These are phyloP conservation scores for Didymella exigua DNA, from an alignment of 2,329 filamentous ascomycete species.

Conservation along the genomic window DNA sequence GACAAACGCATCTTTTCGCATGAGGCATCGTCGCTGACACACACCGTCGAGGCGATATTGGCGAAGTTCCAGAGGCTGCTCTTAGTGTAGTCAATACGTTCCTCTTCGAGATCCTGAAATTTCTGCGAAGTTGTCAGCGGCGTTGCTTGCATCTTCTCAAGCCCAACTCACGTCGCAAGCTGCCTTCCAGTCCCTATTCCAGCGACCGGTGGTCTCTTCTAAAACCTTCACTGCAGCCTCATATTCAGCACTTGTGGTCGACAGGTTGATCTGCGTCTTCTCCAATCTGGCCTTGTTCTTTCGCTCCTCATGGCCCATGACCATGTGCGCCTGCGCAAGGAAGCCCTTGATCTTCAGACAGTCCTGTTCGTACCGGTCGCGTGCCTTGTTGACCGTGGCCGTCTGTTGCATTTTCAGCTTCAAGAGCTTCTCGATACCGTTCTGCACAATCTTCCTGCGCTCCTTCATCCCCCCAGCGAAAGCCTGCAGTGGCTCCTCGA, in stretches of 20 bases:
- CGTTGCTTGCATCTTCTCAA: neutral
- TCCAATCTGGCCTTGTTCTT: conserved; percentile 99
- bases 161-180: conserved; percentile 71
- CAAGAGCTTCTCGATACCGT: conserved; percentile 88
- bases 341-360: conserved; percentile 99
- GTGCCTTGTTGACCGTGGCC: conserved; percentile 87
- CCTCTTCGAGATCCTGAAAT: conserved; percentile 98
- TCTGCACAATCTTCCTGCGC: conserved; percentile 92
- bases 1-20: conserved; percentile 96
- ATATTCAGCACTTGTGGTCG: conserved; percentile 89
- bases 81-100: conserved; percentile 95
- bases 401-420: conserved; percentile 95
- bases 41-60: conserved; percentile 95
- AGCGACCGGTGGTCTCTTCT: conserved; percentile 91
- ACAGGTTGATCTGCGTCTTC: conserved; percentile 96
- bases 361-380: conserved; percentile 96
- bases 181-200: conserved; percentile 98
- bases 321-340: conserved; percentile 97
- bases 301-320: conserved; percentile 98
- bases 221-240: conserved; percentile 90
- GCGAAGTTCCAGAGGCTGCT: conserved; percentile 98
- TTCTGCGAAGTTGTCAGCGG: conserved; percentile 61
- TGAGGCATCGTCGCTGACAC: conserved; percentile 89
- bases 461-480: conserved; percentile 97
- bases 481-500: conserved; percentile 90